Percentiles rank a stretch among this genome's conserved stretches.
Evolutionary conservation across 805 yeast genomes (phyloP).

Genomic region (Lipomyces mesembrius): DNA sequence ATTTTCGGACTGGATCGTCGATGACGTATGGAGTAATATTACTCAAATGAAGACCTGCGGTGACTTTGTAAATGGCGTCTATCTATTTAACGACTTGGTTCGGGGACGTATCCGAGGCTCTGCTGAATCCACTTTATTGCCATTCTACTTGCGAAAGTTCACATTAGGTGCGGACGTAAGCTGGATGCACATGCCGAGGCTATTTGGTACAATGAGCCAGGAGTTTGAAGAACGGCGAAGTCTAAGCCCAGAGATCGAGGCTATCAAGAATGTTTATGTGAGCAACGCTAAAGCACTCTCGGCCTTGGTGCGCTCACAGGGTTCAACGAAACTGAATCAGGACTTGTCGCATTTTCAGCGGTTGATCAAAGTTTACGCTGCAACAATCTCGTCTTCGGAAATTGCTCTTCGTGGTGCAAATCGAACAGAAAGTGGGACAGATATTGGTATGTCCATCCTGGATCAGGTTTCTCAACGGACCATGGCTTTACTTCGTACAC

Average conservation of each 20-base stretch:
- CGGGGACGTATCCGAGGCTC: constrained; percentile 10
- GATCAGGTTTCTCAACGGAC: constrained; percentile 66
- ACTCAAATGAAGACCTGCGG: constrained; percentile 15
- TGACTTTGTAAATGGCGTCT: neutral
- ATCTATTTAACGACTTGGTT: constrained; percentile 5
- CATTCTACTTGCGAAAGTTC: constrained; percentile 11
- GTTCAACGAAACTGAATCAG: constrained; percentile 4
- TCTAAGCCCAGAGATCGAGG: constrained; percentile 6
- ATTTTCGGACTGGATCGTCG: constrained; percentile 33
- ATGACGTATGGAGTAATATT: constrained; percentile 30
- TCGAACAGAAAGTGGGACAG: constrained; percentile 14
- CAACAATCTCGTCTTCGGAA: constrained; percentile 30
- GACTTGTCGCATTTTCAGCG: constrained; percentile 8
- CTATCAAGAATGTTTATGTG: neutral
- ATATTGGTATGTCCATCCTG: constrained; percentile 52
- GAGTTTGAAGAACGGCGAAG: constrained; percentile 10
- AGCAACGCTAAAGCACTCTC: constrained; percentile 12
- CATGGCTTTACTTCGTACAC: constrained; percentile 61
- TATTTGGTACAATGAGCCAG: constrained; percentile 5
- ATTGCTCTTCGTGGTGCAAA: constrained; percentile 36
- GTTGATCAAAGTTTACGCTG: constrained; percentile 18
- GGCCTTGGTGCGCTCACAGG: constrained; percentile 14
- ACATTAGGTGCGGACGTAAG: constrained; percentile 6
- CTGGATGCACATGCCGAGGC: constrained; percentile 8
- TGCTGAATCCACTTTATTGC: constrained; percentile 11